A percentile compares a stretch with the other conserved stretches of the same genome.
phyloP scores from a whole-genome alignment of 169 alveolate genomes.

The Pseudocohnilembus persalinus region DNA sequence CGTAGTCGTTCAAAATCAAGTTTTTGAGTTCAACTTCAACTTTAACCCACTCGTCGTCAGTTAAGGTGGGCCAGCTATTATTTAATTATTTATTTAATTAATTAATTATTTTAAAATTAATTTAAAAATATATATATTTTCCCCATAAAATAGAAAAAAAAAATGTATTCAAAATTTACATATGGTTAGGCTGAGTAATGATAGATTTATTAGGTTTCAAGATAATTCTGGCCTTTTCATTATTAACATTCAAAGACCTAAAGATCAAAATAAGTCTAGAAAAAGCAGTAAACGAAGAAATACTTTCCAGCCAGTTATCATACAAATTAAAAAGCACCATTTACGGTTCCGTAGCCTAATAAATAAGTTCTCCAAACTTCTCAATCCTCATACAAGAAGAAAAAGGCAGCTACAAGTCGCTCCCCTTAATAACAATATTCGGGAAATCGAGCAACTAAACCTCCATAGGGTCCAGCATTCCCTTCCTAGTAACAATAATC shows the following conservation, averaged over 20 bases:
- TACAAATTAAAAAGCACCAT: slow-evolving; percentile 98
- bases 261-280: slow-evolving; percentile 95
- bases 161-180: slow-evolving; percentile 34
- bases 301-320: slow-evolving; percentile 99
- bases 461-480: slow-evolving; percentile 99
- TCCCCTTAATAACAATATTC: slow-evolving; percentile 99
- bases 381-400: slow-evolving; percentile 98
- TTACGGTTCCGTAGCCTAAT: slow-evolving; percentile 99
- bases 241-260: slow-evolving; percentile 98
- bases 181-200: slow-evolving; percentile 99
- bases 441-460: slow-evolving; percentile 99
- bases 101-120: no score
- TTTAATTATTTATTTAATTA: no score
- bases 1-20: slow-evolving; percentile 97
- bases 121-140: no score
- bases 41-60: slow-evolving; percentile 99
- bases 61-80: slow-evolving; percentile 98
- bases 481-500: slow-evolving; percentile 99
- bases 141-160: neutral
- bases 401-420: slow-evolving; percentile 98
- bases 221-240: slow-evolving; percentile 98
- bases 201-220: slow-evolving; percentile 96
- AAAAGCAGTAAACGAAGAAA: slow-evolving; percentile 98
- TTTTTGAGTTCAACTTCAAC: slow-evolving; percentile 99
- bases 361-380: slow-evolving; percentile 99